Evolutionary conservation across 257 asterid genomes (phyloP).

Genomic region (Nicotiana sylvestris): DNA sequence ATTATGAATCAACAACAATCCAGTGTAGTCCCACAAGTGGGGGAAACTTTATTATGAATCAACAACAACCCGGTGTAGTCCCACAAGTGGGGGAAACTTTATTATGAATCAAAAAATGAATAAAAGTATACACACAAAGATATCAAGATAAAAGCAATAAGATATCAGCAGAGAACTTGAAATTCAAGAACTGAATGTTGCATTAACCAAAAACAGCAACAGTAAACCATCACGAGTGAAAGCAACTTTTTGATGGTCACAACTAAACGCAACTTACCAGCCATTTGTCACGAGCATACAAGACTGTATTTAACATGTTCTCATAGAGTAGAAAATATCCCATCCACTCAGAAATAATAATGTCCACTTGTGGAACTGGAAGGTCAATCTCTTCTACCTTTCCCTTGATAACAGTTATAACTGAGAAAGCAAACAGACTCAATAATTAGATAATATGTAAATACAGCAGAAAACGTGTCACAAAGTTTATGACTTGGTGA

Average conservation of each 20-base stretch:
- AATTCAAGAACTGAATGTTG: neutral
- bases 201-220: neutral
- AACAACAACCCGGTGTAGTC: too few species aligned
- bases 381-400: slow-evolving; percentile 94
- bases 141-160: neutral
- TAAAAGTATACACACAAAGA: neutral
- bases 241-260: neutral
- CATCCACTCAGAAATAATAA: slow-evolving; percentile 98
- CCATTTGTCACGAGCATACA: slow-evolving; percentile 93
- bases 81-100: neutral
- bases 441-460: neutral
- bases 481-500: neutral
- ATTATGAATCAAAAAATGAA: neutral
- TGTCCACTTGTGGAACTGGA: slow-evolving; percentile 83
- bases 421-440: slow-evolving; percentile 31
- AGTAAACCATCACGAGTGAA: neutral
- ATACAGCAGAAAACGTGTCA: neutral
- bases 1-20: neutral
- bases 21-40: too few species aligned
- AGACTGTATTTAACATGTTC: slow-evolving; percentile 80
- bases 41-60: too few species aligned
- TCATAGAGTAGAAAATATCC: slow-evolving; percentile 87
- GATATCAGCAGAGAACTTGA: neutral
- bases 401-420: slow-evolving; percentile 80
- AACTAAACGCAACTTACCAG: slow-evolving; percentile 44